Percentiles rank a stretch among this genome's conserved stretches.
Evolutionary conservation across 225 moss, liverwort and hornwort species (phyloP).

Genomic region (Sphagnum contortum): DNA sequence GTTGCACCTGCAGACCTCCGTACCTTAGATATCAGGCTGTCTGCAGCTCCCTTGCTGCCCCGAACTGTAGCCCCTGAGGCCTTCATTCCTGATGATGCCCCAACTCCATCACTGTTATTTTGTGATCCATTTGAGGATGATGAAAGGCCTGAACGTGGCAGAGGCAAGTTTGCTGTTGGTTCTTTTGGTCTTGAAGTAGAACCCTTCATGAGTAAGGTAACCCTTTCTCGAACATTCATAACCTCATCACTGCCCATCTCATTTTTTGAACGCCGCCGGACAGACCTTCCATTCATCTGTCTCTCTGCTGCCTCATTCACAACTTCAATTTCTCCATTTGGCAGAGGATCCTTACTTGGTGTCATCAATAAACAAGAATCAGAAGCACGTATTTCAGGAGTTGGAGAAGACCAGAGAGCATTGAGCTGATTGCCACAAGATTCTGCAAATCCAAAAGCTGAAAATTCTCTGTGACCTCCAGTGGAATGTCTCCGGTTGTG

Average conservation of each 20-base stretch:
- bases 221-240: conserved; percentile 28
- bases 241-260: conserved; percentile 42
- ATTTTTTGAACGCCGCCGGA: conserved; percentile 72
- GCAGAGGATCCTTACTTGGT: conserved; percentile 29
- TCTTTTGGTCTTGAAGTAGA: conserved; percentile 56
- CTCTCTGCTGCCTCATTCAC: conserved; percentile 47
- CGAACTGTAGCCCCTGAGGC: conserved; percentile 55
- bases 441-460: conserved; percentile 29
- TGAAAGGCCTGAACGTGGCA: conserved; percentile 14
- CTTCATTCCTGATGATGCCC: conserved; percentile 51
- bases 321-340: conserved; percentile 29
- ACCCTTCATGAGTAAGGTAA: conserved; percentile 42
- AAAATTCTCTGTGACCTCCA: conserved; percentile 18
- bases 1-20: conserved; percentile 54
- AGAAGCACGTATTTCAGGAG: conserved; percentile 16
- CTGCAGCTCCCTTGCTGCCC: conserved; percentile 58
- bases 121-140: conserved; percentile 43
- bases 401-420: conserved; percentile 36
- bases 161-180: conserved; percentile 9
- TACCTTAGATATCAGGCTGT: conserved; percentile 77
- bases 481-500: conserved; percentile 15
- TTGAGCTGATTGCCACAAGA: conserved; percentile 36
- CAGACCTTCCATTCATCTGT: conserved; percentile 45
- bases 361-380: conserved; percentile 32
- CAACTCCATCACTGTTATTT: conserved; percentile 33